These are phyloP conservation scores for Lindgomyces ingoldianus DNA, from an alignment of 495 filamentous ascomycete genomes.

Conservation along the genomic window DNA sequence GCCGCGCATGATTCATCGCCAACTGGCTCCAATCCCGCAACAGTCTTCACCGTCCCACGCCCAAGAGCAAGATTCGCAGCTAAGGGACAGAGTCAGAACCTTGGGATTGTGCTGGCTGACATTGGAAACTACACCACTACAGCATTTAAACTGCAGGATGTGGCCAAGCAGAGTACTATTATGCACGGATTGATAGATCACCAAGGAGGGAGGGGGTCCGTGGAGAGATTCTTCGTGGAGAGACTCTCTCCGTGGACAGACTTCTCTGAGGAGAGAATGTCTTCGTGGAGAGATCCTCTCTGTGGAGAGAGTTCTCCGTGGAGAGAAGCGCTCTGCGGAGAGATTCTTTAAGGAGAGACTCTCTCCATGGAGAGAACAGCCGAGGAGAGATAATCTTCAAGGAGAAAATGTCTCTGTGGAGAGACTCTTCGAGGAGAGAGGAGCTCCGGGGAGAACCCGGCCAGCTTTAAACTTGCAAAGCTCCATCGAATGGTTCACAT, in stretches of 20 bases:
- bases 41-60: too few species aligned
- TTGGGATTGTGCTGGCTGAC: too few species aligned
- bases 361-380: not conserved
- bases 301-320: constrained; percentile 1
- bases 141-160: not conserved
- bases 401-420: constrained; percentile 8
- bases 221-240: not conserved
- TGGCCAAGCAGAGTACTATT: not conserved
- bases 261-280: not conserved
- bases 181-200: not conserved
- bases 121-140: too few species aligned
- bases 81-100: too few species aligned
- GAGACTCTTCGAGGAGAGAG: constrained; percentile 7
- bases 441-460: constrained; percentile 3
- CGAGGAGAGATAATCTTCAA: constrained; percentile 2
- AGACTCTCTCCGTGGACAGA: not conserved
- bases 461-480: not conserved
- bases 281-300: not conserved
- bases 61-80: too few species aligned
- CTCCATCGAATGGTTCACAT: too few species aligned
- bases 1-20: too few species aligned
- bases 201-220: not conserved
- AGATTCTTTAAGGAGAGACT: constrained; percentile 2
- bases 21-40: too few species aligned
- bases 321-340: not conserved